Evolutionary conservation across 1,139 yeast genomes (phyloP).

Genomic region (Suhomyces chickasaworum): DNA sequence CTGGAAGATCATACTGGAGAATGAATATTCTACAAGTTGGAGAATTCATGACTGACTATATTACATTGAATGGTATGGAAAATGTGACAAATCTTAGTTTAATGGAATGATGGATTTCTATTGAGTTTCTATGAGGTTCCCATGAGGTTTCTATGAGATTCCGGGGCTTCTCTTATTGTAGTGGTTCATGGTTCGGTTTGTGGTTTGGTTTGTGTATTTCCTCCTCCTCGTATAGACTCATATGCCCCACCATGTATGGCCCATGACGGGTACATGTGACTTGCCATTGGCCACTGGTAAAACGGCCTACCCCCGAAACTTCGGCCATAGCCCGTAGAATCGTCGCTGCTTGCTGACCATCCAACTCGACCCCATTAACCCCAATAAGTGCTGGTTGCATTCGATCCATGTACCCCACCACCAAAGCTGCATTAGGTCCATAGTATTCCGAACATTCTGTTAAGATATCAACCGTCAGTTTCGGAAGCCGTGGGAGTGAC

Average conservation of each 20-base stretch:
- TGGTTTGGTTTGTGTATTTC: too few relatives aligned
- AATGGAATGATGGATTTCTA: too few relatives aligned
- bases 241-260: slow-evolving; percentile 3
- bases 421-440: slow-evolving; percentile 2
- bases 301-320: slow-evolving; percentile 1
- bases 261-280: slow-evolving; percentile 1
- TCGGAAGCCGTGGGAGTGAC: neutral
- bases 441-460: slow-evolving; percentile 3
- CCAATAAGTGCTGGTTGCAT: slow-evolving; percentile 4
- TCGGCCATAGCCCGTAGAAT: slow-evolving; percentile 2
- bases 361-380: neutral
- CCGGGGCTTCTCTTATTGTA: too few relatives aligned
- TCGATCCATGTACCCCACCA: neutral
- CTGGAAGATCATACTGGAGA: neutral
- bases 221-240: slow-evolving; percentile 1
- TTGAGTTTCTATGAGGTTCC: too few relatives aligned
- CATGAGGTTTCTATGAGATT: too few relatives aligned
- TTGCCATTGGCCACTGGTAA: neutral
- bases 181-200: too few relatives aligned
- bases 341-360: neutral
- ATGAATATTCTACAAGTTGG: neutral
- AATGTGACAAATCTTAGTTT: too few relatives aligned
- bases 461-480: neutral
- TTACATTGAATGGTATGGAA: too few relatives aligned
- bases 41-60: neutral